phyloP scores from a whole-genome alignment of 2,329 filamentous ascomycete genomes.

The Plenodomus lindquistii region DNA sequence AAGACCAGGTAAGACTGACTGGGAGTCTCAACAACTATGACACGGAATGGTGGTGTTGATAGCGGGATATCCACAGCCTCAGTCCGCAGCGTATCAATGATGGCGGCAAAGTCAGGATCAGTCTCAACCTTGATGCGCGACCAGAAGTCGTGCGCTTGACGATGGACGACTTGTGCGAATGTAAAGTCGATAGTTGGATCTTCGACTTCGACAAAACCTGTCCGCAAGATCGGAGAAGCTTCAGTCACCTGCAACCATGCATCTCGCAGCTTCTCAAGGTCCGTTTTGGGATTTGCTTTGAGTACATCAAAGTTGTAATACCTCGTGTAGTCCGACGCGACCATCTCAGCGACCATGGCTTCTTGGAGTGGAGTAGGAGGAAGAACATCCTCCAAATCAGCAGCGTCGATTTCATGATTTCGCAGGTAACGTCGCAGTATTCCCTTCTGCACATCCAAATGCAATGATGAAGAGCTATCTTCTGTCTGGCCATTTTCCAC shows the following conservation, averaged over 20 bases:
- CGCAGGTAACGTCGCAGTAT: slow-evolving; percentile 47
- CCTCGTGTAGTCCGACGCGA: slow-evolving; percentile 69
- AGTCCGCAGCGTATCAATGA: slow-evolving; percentile 43
- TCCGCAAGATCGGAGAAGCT: slow-evolving; percentile 72
- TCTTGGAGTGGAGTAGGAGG: slow-evolving; percentile 86
- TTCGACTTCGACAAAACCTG: slow-evolving; percentile 69
- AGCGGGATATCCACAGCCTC: slow-evolving; percentile 24
- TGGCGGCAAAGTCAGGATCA: slow-evolving; percentile 31
- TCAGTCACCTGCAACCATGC: slow-evolving; percentile 67
- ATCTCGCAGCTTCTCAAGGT: slow-evolving; percentile 59
- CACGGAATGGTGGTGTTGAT: slow-evolving; percentile 30
- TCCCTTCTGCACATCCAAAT: slow-evolving; percentile 23
- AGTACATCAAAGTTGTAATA: slow-evolving; percentile 89
- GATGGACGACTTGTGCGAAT: slow-evolving; percentile 61
- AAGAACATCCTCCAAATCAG: slow-evolving; percentile 61
- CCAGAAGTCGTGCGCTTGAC: slow-evolving; percentile 40
- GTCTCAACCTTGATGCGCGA: slow-evolving; percentile 20
- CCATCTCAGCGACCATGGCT: slow-evolving; percentile 81
- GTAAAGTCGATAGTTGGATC: slow-evolving; percentile 60
- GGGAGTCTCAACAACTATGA: slow-evolving; percentile 45
- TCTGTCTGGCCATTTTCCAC: slow-evolving; percentile 2
- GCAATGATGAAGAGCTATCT: slow-evolving; percentile 9
- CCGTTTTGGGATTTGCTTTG: slow-evolving; percentile 58
- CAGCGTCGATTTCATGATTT: slow-evolving; percentile 39
- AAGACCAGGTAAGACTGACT: slow-evolving; percentile 56